Conservation (phyloP, 805 yeast species). For the Millerozyma miso region DNA sequence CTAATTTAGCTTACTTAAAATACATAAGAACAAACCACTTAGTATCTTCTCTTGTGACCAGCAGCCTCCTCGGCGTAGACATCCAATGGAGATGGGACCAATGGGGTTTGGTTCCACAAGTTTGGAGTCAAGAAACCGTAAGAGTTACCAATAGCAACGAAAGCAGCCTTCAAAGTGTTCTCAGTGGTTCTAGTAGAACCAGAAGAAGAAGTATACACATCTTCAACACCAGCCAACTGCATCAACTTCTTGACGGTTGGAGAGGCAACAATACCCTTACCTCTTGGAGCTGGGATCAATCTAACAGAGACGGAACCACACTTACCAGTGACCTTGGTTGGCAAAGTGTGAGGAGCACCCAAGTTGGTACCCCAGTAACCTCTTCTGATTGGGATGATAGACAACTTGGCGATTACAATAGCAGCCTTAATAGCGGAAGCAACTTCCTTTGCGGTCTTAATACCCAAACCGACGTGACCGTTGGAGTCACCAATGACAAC, state of each 20-base stretch:
- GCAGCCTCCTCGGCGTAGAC: slow-evolving; percentile 84
- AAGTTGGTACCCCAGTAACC: slow-evolving; percentile 99
- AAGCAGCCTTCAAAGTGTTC: slow-evolving; percentile 99
- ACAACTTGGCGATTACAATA: slow-evolving; percentile 97
- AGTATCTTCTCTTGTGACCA: slow-evolving; percentile 71
- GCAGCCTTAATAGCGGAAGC: slow-evolving; percentile 99
- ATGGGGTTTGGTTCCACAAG: slow-evolving; percentile 88
- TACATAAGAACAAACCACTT: slow-evolving; percentile 29
- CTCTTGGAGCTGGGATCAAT: slow-evolving; percentile 99
- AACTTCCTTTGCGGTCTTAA: slow-evolving; percentile 99
- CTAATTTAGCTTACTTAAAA: background rate
- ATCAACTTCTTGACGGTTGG: slow-evolving; percentile 99
- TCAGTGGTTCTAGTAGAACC: slow-evolving; percentile 99
- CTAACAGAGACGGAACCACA: slow-evolving; percentile 99
- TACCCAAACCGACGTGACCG: slow-evolving; percentile 99
- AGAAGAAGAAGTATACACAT: slow-evolving; percentile 96
- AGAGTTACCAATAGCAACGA: slow-evolving; percentile 99
- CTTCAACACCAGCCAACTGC: slow-evolving; percentile 99
- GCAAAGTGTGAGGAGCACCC: slow-evolving; percentile 99
- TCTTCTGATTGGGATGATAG: slow-evolving; percentile 99
- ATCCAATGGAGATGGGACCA: slow-evolving; percentile 91
- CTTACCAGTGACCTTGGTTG: slow-evolving; percentile 98
- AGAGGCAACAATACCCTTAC: slow-evolving; percentile 99
- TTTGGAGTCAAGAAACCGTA: slow-evolving; percentile 99
- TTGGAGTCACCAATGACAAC: slow-evolving; percentile 98